These are phyloP conservation scores for Euphorbia peplus DNA, from an alignment of 345 rosid species.

Conservation along the genomic window DNA sequence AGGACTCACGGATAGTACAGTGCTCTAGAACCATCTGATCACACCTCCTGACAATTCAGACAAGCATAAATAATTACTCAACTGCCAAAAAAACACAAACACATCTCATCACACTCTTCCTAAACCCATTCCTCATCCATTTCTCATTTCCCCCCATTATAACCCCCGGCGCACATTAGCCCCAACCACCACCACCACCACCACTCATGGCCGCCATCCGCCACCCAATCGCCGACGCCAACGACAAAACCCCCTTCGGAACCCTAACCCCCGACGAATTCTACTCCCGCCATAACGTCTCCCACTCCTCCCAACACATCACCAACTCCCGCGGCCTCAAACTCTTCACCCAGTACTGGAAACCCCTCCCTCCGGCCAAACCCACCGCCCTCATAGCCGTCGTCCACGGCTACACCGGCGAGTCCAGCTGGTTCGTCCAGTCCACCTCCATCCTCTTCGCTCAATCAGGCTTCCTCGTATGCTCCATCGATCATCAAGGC, in stretches of 20 bases:
- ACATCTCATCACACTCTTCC: no score
- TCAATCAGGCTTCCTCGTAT: conserved; percentile 64
- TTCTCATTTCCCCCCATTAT: background rate
- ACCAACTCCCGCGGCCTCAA: conserved; percentile 73
- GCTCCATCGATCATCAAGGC: conserved; percentile 96
- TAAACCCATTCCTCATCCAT: background rate
- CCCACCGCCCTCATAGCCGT: conserved; percentile 59
- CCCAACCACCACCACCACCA: background rate
- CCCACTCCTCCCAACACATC: conserved; percentile 62
- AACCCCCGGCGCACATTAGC: background rate
- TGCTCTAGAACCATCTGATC: no score
- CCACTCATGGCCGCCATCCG: conserved; percentile 40
- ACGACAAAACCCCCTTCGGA: conserved; percentile 65
- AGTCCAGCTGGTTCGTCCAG: conserved; percentile 75
- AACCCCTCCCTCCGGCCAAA: conserved; percentile 53
- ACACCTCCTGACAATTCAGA: no score
- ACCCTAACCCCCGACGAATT: conserved; percentile 57
- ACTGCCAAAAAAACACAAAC: no score
- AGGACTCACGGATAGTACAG: no score
- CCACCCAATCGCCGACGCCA: conserved; percentile 74
- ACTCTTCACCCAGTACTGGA: conserved; percentile 89
- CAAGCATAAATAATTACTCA: no score
- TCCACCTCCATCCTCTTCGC: conserved; percentile 78
- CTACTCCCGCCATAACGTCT: conserved; percentile 68
- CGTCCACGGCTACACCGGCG: conserved; percentile 94